These are phyloP conservation scores for Neurospora sp. DNA, from an alignment of 495 filamentous ascomycete species.

Conservation along the genomic window DNA sequence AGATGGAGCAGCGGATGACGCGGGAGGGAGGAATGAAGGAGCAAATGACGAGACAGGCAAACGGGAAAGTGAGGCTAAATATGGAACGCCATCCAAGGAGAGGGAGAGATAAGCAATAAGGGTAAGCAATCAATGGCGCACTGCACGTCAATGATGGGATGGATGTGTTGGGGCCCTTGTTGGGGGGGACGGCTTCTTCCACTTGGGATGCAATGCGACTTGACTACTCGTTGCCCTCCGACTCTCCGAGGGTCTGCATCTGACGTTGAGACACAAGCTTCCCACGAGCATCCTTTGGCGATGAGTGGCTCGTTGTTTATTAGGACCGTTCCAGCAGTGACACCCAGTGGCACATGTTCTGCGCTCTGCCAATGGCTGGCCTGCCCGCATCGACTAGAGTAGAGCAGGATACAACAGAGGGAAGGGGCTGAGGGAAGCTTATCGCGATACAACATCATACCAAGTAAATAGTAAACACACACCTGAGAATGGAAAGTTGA, in stretches of 20 bases:
- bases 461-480: background rate
- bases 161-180: background rate
- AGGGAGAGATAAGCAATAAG: background rate
- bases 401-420: background rate
- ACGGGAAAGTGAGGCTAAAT: background rate
- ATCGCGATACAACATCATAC: background rate
- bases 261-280: background rate
- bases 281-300: background rate
- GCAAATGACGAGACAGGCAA: background rate
- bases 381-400: background rate
- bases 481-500: background rate
- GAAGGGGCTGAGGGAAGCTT: background rate
- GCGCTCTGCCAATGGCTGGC: background rate
- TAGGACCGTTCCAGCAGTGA: background rate
- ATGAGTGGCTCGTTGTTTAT: background rate
- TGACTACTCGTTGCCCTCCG: background rate
- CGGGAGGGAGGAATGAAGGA: background rate
- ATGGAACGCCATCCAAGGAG: background rate
- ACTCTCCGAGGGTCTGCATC: background rate
- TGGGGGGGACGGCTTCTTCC: background rate
- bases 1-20: background rate
- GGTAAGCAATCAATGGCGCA: background rate
- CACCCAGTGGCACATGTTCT: background rate
- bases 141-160: background rate
- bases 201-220: background rate